These are phyloP conservation scores for Aureobasidium pullulans DNA, from an alignment of 2,329 filamentous ascomycete species.

Conservation along the genomic window DNA sequence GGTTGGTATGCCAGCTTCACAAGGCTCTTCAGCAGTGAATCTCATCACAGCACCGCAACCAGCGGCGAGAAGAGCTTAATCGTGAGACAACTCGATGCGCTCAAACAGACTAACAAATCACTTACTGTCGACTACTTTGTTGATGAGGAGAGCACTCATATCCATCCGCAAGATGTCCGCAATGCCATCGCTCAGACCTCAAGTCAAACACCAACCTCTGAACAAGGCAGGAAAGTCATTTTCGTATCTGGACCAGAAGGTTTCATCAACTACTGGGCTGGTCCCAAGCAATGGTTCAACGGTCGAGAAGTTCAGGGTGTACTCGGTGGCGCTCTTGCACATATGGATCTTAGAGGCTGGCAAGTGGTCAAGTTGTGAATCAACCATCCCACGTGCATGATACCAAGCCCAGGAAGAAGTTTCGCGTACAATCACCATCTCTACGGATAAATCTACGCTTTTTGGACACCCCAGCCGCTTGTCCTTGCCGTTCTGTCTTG, in stretches of 20 bases:
- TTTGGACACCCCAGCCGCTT: neutral
- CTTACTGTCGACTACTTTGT: slow-evolving; percentile 64
- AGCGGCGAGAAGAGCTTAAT: slow-evolving; percentile 48
- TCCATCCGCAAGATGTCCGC: slow-evolving; percentile 39
- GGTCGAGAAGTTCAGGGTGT: slow-evolving; percentile 69
- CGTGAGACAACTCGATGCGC: slow-evolving; percentile 60
- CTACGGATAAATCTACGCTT: neutral
- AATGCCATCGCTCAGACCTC: slow-evolving; percentile 17
- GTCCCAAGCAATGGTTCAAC: slow-evolving; percentile 66
- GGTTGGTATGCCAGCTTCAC: neutral
- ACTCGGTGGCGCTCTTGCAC: slow-evolving; percentile 59
- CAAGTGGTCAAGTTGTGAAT: slow-evolving; percentile 50
- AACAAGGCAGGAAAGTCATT: slow-evolving; percentile 53
- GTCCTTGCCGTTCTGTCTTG: neutral
- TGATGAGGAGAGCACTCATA: slow-evolving; percentile 67
- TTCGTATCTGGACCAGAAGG: slow-evolving; percentile 86
- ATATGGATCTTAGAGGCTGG: slow-evolving; percentile 52
- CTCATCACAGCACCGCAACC: slow-evolving; percentile 7
- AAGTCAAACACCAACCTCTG: slow-evolving; percentile 16
- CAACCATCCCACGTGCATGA: neutral
- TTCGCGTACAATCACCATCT: neutral
- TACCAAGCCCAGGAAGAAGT: neutral
- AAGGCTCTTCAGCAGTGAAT: neutral
- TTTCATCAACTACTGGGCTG: slow-evolving; percentile 74
- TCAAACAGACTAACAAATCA: slow-evolving; percentile 55